Evolutionary conservation across 495 filamentous ascomycete genomes (phyloP).

Genomic region (Penicillium dipodomyicola): DNA sequence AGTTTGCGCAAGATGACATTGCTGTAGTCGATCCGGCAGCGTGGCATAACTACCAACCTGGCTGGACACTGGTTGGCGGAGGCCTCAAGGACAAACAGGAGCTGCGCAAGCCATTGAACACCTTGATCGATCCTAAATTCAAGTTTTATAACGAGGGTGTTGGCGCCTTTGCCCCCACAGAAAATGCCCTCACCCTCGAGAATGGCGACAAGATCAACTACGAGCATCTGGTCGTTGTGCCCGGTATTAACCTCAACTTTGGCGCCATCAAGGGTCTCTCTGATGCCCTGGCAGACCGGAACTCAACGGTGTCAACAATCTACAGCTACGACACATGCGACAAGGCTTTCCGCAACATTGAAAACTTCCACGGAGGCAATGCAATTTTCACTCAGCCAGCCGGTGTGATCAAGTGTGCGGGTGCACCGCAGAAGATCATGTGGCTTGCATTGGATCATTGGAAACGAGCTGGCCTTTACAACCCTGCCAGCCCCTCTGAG

Average conservation of each 20-base stretch:
- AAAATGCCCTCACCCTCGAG: constrained; percentile 57
- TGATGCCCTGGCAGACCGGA: constrained; percentile 55
- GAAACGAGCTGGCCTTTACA: constrained; percentile 59
- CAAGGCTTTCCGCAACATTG: constrained; percentile 56
- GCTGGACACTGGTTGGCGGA: constrained; percentile 68
- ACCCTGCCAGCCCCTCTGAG: constrained; percentile 33
- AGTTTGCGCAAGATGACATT: constrained; percentile 59
- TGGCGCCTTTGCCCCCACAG: constrained; percentile 52
- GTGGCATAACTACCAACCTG: constrained; percentile 69
- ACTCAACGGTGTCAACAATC: constrained; percentile 60
- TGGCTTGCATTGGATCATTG: constrained; percentile 69
- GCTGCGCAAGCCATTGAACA: constrained; percentile 50
- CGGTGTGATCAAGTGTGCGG: constrained; percentile 66
- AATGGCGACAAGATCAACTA: constrained; percentile 60
- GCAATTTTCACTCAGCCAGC: constrained; percentile 69
- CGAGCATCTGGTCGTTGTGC: constrained; percentile 63
- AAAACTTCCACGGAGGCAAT: constrained; percentile 53
- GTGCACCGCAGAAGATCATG: constrained; percentile 69
- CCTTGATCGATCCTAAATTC: constrained; percentile 57
- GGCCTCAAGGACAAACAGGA: constrained; percentile 59
- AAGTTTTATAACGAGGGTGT: constrained; percentile 59
- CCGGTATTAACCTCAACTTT: constrained; percentile 58
- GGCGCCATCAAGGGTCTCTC: constrained; percentile 56
- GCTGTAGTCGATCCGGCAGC: constrained; percentile 63
- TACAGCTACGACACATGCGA: constrained; percentile 61